A percentile compares a stretch with the other conserved stretches of the same genome.
phyloP scores from a whole-genome alignment of 306 rosid genomes.

The Dicorynia guianensis region DNA sequence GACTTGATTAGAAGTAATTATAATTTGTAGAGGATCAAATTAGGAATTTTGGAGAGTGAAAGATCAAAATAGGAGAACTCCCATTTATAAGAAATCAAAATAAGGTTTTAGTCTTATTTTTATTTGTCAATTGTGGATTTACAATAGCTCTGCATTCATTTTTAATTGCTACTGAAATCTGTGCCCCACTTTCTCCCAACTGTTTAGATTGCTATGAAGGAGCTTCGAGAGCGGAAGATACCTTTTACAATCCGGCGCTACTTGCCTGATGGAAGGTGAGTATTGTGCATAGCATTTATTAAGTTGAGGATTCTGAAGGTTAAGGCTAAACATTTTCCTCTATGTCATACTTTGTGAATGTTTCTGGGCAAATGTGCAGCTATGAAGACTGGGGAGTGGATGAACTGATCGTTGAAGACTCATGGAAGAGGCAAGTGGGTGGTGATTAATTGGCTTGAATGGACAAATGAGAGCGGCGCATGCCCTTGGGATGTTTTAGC shows the following conservation, averaged over 20 bases:
- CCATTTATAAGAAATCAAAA: too few relatives aligned
- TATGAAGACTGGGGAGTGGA: constrained; percentile 99
- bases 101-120: too few relatives aligned
- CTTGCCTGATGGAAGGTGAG: constrained; percentile 96
- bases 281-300: not conserved
- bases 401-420: constrained; percentile 94
- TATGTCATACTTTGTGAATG: constrained; percentile 13
- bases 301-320: not conserved
- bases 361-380: constrained; percentile 49
- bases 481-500: too few relatives aligned
- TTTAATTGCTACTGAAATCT: not conserved
- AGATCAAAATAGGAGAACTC: too few relatives aligned
- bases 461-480: not conserved
- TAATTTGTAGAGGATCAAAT: too few relatives aligned
- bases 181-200: constrained; percentile 12
- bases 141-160: constrained; percentile 9
- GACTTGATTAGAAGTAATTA: too few relatives aligned
- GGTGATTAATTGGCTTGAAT: constrained; percentile 63
- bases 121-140: not conserved
- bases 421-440: constrained; percentile 99
- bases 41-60: too few relatives aligned
- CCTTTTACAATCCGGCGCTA: constrained; percentile 96
- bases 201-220: constrained; percentile 90
- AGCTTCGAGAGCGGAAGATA: constrained; percentile 89
- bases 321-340: not conserved